phyloP scores from a whole-genome alignment of 192 early-diverging fungal species.

The Entomortierella parvispora region DNA sequence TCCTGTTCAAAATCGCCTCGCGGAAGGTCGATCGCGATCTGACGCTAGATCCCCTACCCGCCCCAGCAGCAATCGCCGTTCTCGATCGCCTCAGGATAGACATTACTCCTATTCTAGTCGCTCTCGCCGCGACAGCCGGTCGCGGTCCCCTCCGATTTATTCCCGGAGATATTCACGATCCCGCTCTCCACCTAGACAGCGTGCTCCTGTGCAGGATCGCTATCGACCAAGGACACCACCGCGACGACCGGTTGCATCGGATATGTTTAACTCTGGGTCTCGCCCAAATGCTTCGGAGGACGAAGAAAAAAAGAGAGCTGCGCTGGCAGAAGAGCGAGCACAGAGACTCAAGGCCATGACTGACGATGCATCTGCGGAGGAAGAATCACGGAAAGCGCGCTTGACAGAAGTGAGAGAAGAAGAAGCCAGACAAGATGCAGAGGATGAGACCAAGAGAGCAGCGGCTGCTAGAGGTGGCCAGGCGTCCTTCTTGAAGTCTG shows the following conservation, averaged over 20 bases:
- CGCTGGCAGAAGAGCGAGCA: constrained; percentile 19
- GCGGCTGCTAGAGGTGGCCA: constrained; percentile 12
- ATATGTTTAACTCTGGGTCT: not conserved
- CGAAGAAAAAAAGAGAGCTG: constrained; percentile 9
- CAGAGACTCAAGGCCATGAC: constrained; percentile 54
- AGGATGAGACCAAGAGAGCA: constrained; percentile 38
- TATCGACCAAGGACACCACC: constrained; percentile 3
- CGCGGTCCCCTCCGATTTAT: constrained; percentile 4
- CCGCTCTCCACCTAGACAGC: constrained; percentile 18
- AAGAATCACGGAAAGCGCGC: constrained; percentile 32
- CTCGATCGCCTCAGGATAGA: constrained; percentile 12
- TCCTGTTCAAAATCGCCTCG: not conserved
- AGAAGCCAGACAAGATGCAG: constrained; percentile 40
- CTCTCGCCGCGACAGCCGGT: not conserved
- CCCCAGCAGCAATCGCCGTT: not conserved
- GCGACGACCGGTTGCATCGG: not conserved
- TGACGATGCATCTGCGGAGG: constrained; percentile 51
- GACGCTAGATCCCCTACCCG: not conserved
- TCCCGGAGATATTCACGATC: not conserved
- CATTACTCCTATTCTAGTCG: constrained; percentile 3
- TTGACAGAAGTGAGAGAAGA: constrained; percentile 39
- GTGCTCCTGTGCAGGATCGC: not conserved
- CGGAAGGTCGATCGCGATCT: not conserved
- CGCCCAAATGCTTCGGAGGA: constrained; percentile 15
- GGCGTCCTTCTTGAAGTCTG: constrained; percentile 35